These are phyloP conservation scores for Forsythia viridissima DNA, from an alignment of 257 asterid genomes.

Conservation along the genomic window DNA sequence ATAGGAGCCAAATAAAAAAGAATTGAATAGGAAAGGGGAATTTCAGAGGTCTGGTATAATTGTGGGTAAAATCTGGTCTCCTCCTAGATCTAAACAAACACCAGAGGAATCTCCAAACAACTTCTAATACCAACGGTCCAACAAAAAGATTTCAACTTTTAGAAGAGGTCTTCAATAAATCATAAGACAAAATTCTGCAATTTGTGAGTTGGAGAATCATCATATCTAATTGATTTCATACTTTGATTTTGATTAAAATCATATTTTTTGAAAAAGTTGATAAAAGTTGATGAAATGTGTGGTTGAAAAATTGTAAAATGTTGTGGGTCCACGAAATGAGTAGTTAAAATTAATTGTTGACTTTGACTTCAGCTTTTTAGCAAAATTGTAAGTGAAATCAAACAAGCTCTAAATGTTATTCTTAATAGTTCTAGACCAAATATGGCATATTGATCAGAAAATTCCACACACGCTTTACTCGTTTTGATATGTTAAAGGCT, in stretches of 20 bases:
- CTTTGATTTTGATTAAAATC: too few species aligned
- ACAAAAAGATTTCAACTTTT: background rate
- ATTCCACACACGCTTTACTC: background rate
- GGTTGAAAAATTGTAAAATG: too few species aligned
- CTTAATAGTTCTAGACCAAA: background rate
- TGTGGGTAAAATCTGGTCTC: background rate
- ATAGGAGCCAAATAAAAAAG: background rate
- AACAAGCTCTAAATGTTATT: background rate
- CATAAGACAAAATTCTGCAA: background rate
- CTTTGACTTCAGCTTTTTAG: too few species aligned
- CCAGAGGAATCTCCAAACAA: background rate
- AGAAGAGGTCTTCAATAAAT: background rate
- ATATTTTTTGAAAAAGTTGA: too few species aligned
- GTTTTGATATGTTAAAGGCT: background rate
- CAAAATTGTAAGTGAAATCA: too few species aligned
- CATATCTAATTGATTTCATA: background rate
- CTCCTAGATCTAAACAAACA: background rate
- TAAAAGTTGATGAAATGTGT: too few species aligned
- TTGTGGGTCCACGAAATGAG: too few species aligned
- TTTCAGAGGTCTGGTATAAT: background rate
- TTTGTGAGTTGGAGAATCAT: background rate
- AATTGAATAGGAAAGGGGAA: background rate
- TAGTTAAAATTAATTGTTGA: too few species aligned
- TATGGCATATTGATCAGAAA: background rate
- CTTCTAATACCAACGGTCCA: background rate